Evolutionary conservation across 352 stramenopile genomes (phyloP).

Genomic region (Phytopythium aichiense): DNA sequence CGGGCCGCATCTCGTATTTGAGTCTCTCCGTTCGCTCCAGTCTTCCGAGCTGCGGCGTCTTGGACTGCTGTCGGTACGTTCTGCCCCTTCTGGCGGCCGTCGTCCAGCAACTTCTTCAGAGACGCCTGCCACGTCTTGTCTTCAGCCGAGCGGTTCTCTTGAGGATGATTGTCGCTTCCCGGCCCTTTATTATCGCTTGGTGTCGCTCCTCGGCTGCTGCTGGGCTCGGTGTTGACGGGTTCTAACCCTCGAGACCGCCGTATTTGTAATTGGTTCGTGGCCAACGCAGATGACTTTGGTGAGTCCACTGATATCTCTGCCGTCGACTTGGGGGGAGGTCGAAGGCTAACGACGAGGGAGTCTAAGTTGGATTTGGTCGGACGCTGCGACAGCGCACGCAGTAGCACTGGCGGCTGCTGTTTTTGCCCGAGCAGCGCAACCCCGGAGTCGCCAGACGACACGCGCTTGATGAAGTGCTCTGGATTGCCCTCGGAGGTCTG

Average conservation of each 20-base stretch:
- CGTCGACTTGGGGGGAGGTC: not conserved
- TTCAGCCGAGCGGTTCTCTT: not conserved
- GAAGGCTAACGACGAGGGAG: not conserved
- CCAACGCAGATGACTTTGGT: not conserved
- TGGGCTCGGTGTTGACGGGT: not conserved
- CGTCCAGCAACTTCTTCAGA: constrained; percentile 51
- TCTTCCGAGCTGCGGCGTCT: not conserved
- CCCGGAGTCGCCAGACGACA: constrained; percentile 30
- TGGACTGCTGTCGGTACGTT: not conserved
- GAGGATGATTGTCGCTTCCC: constrained; percentile 1
- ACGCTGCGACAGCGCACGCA: constrained; percentile 37
- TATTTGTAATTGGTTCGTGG: not conserved
- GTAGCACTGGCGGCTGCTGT: constrained; percentile 15
- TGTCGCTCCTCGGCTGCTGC: not conserved
- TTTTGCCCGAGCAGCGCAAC: constrained; percentile 12
- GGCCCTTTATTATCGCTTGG: constrained; percentile 1
- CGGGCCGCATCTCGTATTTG: not conserved
- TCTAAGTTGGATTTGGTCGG: constrained; percentile 9
- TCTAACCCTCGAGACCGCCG: not conserved
- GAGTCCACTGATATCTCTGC: not conserved
- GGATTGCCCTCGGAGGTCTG: not conserved
- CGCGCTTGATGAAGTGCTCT: constrained; percentile 22
- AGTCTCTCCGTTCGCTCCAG: not conserved
- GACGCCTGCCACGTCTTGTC: constrained; percentile 41
- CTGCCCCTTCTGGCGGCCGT: constrained; percentile 22